These are phyloP conservation scores for Scedosporium boydii DNA, from an alignment of 2,329 filamentous ascomycete genomes.

Conservation along the genomic window DNA sequence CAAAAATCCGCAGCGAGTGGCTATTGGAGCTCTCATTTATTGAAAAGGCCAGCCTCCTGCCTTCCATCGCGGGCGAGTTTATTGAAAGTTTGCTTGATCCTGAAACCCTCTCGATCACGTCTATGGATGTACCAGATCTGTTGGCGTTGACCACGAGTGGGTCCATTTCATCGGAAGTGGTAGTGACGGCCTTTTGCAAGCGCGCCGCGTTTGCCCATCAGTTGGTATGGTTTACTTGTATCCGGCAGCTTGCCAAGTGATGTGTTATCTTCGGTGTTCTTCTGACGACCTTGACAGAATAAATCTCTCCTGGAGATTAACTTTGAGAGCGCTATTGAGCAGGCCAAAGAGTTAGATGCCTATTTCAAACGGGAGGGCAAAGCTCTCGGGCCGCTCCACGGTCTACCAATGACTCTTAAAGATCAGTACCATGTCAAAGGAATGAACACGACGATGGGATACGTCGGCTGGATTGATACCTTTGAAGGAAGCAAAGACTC, in stretches of 20 bases:
- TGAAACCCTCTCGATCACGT: not conserved
- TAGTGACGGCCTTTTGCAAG: conserved; percentile 10
- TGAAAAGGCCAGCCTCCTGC: not conserved
- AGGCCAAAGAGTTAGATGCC: conserved; percentile 34
- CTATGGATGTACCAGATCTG: not conserved
- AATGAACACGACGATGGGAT: conserved; percentile 48
- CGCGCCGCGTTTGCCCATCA: conserved; percentile 10
- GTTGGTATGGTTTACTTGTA: conserved; percentile 4
- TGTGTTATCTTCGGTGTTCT: not conserved
- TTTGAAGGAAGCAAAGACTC: conserved; percentile 1
- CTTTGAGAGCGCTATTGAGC: conserved; percentile 34
- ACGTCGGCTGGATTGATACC: conserved; percentile 30
- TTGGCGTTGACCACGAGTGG: not conserved
- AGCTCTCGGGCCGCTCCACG: conserved; percentile 50
- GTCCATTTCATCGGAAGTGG: conserved; percentile 4
- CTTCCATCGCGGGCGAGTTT: not conserved
- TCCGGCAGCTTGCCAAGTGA: not conserved
- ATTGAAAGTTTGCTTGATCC: not conserved
- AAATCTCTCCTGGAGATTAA: conserved; percentile 30
- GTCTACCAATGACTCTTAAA: conserved; percentile 43
- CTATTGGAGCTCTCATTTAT: not conserved
- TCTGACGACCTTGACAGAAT: not conserved
- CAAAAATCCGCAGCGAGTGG: not conserved
- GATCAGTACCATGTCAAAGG: conserved; percentile 54
- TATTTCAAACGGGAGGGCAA: conserved; percentile 27